Base-by-base conservation (phyloP, 2,329 filamentous ascomycete species). In the Cephalotrichum gorgonifer region DNA sequence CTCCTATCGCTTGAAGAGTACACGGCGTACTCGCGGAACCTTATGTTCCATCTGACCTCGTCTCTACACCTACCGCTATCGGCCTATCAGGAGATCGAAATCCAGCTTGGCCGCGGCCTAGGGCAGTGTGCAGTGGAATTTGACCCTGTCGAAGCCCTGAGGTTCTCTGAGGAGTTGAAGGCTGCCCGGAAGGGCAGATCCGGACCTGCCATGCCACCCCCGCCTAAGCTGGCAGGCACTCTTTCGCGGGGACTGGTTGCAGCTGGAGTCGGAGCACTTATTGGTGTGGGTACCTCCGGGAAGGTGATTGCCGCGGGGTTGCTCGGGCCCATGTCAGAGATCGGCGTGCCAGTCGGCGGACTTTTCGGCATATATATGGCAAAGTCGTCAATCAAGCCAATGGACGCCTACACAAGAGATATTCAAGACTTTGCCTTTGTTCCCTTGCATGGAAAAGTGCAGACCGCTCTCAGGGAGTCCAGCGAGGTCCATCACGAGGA, bases 341-440 rank as follows among this genome's bases (percentile, higher is more conserved):
- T 85, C 53, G 79, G 83, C 5, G 77, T 93, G 15, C 72, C 89
- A 39, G 84, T 95, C 27, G 91, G 90, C 15, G 81, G 85, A 33
- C 70, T 97, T 35, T 96, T 97, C 59, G 93, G 93, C 8, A 87
- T 93, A n/a, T 95, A 94, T 60, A 86, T 86, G 41, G 82, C 84
- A 1, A 79, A 83, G 31, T 90, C 95, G 74, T 86, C 86, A 0
- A 81, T 83, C 47, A 84, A 89, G 62, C 88, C 90, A 74, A 86
- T 96, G 74, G 88, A 95, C 54, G 75, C 83, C n/a, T 95, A 94
- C 62, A 78, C 85, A 11, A 82, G 81, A 56, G 88, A 95, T 54
- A 83, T 97, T 15, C 81, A 88, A 57, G 90, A 97, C 60, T 95
- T 96, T 64, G 88, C 81, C 1, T 87, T 97, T 57, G 66, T 95